Evolutionary conservation across 805 yeast species (phyloP), one percentile per base, ranked within the genome.

Genomic region (Barnettozyma populi): DNA sequence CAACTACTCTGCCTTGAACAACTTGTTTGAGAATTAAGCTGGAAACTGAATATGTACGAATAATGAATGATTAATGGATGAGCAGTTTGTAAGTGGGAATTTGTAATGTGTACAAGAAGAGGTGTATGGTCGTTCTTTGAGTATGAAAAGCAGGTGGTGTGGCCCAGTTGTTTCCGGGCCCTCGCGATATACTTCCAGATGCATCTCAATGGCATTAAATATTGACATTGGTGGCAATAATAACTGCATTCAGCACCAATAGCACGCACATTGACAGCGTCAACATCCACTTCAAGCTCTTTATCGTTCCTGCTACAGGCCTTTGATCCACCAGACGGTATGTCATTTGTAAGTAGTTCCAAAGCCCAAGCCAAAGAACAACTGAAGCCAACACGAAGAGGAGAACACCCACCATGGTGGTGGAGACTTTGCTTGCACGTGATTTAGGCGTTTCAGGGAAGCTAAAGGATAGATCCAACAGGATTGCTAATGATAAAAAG

Each of bases 1-100:
- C 65, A 94, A 94, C 65, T 94, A 94, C 64, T 82, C 77, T 42
- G 90, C 92, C 5, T 78, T 92, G 46, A 83, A 82, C 52, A 79
- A 74, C 50, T 61, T 73, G 39, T 72, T 72, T 52, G 67, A 63
- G 31, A 36, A 9, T 14, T 36, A 13, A 36, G 24, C 5, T 11
- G 32, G 5, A 16, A 11, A 21, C 25, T 6, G 25, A 9, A 36
- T 21, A 36, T 35, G 13, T 29, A 35, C 16, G 37, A 18, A 8
- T 35, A 35, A 35, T 35, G 16, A 36, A 18, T 13, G 16, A 36
- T 21, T 14, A 21, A 20, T 18, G 40, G 16, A 36, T 11, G 18
- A 21, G 11, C 9, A 5, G 11, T 13, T 13, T 36, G 21, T 18
- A 18, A 13, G n/a, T n/a, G n/a, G n/a, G n/a, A n/a, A n/a, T 14